phyloP scores from a whole-genome alignment of 1,139 yeast species.

The Wickerhamomyces sp. region DNA sequence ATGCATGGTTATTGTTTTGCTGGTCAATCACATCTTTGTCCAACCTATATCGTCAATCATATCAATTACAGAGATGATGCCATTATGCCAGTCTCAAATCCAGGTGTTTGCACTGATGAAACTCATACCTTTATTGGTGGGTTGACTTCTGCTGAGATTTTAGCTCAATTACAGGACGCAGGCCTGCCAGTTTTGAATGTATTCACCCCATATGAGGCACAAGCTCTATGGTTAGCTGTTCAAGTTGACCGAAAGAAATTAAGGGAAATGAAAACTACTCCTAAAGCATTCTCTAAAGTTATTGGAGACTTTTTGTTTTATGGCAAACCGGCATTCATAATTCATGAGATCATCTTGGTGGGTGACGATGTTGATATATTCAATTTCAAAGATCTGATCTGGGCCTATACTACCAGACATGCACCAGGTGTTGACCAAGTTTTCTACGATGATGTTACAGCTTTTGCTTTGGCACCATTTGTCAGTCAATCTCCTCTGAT shows the following conservation, averaged over 20 bases:
- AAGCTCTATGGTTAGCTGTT: constrained; percentile 20
- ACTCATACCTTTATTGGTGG: constrained; percentile 25
- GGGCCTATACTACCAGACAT: constrained; percentile 24
- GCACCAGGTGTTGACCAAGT: constrained; percentile 20
- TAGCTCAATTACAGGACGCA: constrained; percentile 5
- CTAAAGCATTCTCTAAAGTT: constrained; percentile 13
- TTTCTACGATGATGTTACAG: constrained; percentile 13
- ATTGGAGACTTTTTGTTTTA: constrained; percentile 17
- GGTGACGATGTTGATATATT: constrained; percentile 24
- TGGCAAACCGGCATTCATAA: constrained; percentile 12
- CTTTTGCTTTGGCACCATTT: constrained; percentile 23
- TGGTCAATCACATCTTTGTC: constrained; percentile 19
- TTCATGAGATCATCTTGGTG: constrained; percentile 21
- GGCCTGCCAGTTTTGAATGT: constrained; percentile 17
- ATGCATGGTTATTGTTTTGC: constrained; percentile 24
- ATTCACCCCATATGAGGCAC: constrained; percentile 22
- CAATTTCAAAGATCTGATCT: constrained; percentile 18
- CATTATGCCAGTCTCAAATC: constrained; percentile 22
- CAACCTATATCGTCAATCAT: constrained; percentile 18
- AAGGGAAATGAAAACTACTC: constrained; percentile 14
- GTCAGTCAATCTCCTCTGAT: constrained; percentile 13
- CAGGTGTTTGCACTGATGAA: constrained; percentile 22
- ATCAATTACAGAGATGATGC: constrained; percentile 21
- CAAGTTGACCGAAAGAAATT: constrained; percentile 16
- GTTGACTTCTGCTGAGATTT: constrained; percentile 15